Evolutionary conservation across 306 rosid species (phyloP).

Genomic region (Hylodesmum podocarpum): DNA sequence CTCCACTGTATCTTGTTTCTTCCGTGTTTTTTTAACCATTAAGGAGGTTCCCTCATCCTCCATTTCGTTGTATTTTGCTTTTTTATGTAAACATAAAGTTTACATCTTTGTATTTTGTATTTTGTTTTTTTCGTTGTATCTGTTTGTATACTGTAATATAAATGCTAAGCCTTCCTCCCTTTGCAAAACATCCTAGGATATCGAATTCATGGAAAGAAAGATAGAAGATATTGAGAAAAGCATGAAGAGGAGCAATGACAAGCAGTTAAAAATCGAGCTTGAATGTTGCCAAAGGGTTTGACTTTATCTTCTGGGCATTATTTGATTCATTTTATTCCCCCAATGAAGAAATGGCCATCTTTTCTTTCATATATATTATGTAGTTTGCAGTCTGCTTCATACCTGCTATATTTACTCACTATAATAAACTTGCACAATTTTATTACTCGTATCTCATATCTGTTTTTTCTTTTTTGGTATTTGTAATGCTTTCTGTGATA

Average conservation of each 20-base stretch:
- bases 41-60: background rate
- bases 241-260: conserved; percentile 99
- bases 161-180: conserved; percentile 4
- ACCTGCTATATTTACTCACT: background rate
- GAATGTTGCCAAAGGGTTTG: conserved; percentile 84
- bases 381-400: background rate
- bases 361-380: conserved; percentile 17
- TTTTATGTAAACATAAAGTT: background rate
- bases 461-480: background rate
- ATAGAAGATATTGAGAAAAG: conserved; percentile 91
- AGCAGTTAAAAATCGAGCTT: conserved; percentile 85
- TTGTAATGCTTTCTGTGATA: background rate
- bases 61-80: conserved; percentile 10
- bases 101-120: background rate
- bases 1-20: background rate
- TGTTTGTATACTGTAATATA: conserved; percentile 19
- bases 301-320: conserved; percentile 1
- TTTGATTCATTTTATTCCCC: background rate
- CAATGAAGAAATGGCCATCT: background rate
- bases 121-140: background rate
- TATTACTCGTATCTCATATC: background rate
- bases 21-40: background rate
- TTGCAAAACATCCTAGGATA: conserved; percentile 51
- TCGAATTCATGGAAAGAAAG: conserved; percentile 84
- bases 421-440: background rate